Evolutionary conservation across 208 protist species (phyloP).

Genomic region (Zelonia costaricensis): DNA sequence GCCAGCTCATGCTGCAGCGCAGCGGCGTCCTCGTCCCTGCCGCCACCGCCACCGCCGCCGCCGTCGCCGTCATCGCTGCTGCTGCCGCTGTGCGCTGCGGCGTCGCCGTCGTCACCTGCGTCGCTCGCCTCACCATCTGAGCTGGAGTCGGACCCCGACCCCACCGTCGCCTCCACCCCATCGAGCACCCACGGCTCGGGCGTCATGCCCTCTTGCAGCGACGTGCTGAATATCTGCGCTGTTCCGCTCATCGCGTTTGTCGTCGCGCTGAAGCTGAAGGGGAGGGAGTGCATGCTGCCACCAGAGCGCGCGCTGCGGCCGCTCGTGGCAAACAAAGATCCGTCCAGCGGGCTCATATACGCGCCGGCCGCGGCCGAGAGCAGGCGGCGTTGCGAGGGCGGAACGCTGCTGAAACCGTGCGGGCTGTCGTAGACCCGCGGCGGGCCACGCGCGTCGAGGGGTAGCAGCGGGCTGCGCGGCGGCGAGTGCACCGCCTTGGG

Average conservation of each 20-base stretch:
- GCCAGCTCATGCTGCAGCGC: conserved; percentile 9
- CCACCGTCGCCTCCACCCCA: conserved; percentile 15
- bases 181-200: conserved; percentile 24
- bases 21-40: conserved; percentile 12
- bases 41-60: conserved; percentile 11
- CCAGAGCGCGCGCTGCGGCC: conserved; percentile 31
- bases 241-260: conserved; percentile 19
- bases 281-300: conserved; percentile 23
- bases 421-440: too few relatives aligned
- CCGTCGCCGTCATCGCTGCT: conserved; percentile 12
- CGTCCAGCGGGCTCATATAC: conserved; percentile 29
- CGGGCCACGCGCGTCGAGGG: background rate
- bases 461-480: background rate
- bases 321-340: conserved; percentile 27
- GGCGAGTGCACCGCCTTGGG: background rate
- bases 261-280: conserved; percentile 44
- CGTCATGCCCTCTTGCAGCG: background rate
- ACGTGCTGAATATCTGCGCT: conserved; percentile 24
- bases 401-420: background rate
- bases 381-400: background rate
- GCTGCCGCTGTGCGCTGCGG: conserved; percentile 7
- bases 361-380: conserved; percentile 27
- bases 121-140: conserved; percentile 13
- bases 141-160: background rate
- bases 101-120: conserved; percentile 20